phyloP scores from a whole-genome alignment of 2,329 filamentous ascomycete species.

The Aurifilum marmelostoma region DNA sequence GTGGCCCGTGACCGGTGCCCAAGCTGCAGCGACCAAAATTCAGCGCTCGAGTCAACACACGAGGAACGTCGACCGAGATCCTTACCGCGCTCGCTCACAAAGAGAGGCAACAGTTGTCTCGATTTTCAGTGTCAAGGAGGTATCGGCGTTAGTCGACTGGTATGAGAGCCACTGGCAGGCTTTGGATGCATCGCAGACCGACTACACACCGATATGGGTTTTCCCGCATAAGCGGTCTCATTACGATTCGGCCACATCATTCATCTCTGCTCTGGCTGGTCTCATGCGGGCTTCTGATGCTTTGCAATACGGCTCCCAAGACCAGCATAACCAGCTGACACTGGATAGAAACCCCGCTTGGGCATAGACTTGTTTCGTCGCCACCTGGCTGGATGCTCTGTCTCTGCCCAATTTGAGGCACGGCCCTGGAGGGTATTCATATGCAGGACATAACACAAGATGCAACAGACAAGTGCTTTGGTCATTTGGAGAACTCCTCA shows the following conservation, averaged over 20 bases:
- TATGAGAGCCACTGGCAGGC: background rate
- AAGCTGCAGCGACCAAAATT: background rate
- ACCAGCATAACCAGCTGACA: slow-evolving; percentile 16
- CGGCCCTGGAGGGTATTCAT: background rate
- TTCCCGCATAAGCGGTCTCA: background rate
- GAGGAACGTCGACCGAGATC: background rate
- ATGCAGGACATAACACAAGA: background rate
- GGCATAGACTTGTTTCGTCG: background rate
- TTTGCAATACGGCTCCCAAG: background rate
- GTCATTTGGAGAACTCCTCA: background rate
- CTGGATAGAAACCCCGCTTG: slow-evolving; percentile 38
- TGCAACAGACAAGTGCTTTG: background rate
- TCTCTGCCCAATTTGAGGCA: background rate
- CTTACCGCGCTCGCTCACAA: background rate
- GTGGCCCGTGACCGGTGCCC: background rate
- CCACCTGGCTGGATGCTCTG: background rate
- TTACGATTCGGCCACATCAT: slow-evolving; percentile 10
- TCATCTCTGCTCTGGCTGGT: background rate
- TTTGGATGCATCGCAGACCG: background rate
- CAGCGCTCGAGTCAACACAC: background rate
- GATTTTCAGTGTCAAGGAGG: background rate
- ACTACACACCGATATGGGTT: background rate
- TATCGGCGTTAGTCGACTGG: background rate
- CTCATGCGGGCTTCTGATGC: background rate
- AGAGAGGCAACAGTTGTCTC: background rate